Conservation (phyloP, 208 protist species). For the Crithidia fasciculata region DNA sequence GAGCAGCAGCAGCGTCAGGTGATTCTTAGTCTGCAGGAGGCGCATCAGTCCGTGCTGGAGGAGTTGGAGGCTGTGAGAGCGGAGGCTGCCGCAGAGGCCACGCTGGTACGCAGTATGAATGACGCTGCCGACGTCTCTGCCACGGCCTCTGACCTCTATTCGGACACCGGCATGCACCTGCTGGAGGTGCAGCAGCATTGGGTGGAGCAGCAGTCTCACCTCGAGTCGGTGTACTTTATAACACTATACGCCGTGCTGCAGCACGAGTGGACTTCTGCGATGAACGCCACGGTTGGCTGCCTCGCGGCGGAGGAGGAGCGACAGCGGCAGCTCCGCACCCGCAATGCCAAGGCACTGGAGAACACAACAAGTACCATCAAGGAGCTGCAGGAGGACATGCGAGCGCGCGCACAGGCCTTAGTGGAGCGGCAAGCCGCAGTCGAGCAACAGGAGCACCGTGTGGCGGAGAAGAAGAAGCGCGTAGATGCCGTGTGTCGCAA, state of each 20-base stretch:
- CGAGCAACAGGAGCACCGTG: conserved; percentile 15
- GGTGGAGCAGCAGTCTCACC: conserved; percentile 14
- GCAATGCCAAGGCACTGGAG: conserved; percentile 55
- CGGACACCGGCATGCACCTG: background rate
- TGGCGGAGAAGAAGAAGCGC: conserved; percentile 20
- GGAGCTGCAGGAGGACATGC: conserved; percentile 51
- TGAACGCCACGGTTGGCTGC: background rate
- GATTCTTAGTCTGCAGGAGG: background rate
- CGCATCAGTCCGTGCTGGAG: background rate
- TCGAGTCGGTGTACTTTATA: conserved; percentile 29
- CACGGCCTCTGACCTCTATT: background rate
- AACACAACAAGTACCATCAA: conserved; percentile 63
- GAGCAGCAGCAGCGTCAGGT: conserved; percentile 16
- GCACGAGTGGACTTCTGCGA: conserved; percentile 6
- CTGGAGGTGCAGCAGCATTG: conserved; percentile 6
- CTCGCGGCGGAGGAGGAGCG: conserved; percentile 28
- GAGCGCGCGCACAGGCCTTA: conserved; percentile 26
- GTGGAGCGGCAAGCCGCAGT: conserved; percentile 21
- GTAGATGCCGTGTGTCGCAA: conserved; percentile 33
- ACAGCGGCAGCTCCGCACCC: conserved; percentile 30
- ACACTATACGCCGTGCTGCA: conserved; percentile 19
- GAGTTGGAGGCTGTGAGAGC: conserved; percentile 2
- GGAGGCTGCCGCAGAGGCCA: background rate
- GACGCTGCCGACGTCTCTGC: too few species aligned
- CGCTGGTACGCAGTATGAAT: too few species aligned